phyloP scores from a whole-genome alignment of 2,329 filamentous ascomycete species.

The Cryoendolithus antarcticus region DNA sequence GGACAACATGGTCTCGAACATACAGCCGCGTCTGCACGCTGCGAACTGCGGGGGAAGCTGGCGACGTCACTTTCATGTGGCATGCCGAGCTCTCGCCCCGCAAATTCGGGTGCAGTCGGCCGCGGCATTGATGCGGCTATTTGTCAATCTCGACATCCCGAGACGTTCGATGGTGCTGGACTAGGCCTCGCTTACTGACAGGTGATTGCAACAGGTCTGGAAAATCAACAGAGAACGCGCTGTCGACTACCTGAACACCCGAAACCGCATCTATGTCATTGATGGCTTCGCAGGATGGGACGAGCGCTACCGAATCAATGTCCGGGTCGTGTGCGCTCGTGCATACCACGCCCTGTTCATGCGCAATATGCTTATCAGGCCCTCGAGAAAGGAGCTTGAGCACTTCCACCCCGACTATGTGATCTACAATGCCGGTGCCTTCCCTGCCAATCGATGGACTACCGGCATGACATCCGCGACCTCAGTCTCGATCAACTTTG shows the following conservation, averaged over 20 bases:
- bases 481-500: constrained; percentile 97
- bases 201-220: constrained; percentile 60
- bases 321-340: constrained; percentile 94
- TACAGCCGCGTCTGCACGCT: background rate
- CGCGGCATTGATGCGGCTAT: background rate
- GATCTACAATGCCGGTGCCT: constrained; percentile 98
- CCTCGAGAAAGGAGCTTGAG: constrained; percentile 79
- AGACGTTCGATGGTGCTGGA: too few species aligned
- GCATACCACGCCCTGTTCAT: constrained; percentile 99
- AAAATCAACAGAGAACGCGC: constrained; percentile 98
- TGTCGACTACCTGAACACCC: constrained; percentile 97
- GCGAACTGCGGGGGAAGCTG: constrained; percentile 4
- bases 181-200: too few species aligned
- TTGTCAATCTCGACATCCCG: too few species aligned
- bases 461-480: constrained; percentile 98
- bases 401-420: constrained; percentile 98
- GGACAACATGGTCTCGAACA: too few species aligned
- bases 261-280: constrained; percentile 96
- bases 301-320: constrained; percentile 91
- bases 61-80: constrained; percentile 5
- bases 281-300: constrained; percentile 98
- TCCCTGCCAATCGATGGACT: constrained; percentile 97
- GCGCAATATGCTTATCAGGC: constrained; percentile 99
- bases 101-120: constrained; percentile 1
- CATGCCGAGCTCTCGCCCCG: constrained; percentile 1